phyloP scores from a whole-genome alignment of 257 asterid species.

The Solanum paucissectum region DNA sequence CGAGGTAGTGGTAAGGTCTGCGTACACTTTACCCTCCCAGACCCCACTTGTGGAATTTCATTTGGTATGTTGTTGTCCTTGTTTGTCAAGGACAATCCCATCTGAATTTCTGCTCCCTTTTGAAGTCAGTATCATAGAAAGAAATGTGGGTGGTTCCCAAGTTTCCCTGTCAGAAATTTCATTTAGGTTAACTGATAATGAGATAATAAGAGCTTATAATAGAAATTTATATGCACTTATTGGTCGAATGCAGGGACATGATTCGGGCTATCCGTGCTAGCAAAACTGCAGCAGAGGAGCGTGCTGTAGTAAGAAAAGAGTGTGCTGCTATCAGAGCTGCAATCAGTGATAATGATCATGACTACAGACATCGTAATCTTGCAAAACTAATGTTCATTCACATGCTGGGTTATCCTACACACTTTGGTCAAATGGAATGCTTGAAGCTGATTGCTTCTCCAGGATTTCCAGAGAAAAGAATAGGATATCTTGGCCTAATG shows the following conservation, averaged over 20 bases:
- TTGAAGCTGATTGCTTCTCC: slow-evolving; percentile 87
- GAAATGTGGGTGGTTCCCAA: not conserved
- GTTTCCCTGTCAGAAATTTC: not conserved
- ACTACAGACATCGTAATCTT: slow-evolving; percentile 87
- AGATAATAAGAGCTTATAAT: not conserved
- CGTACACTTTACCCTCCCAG: not conserved
- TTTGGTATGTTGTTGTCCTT: not conserved
- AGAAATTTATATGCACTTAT: not conserved
- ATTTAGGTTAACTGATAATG: not conserved
- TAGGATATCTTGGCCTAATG: slow-evolving; percentile 98
- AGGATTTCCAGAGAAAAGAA: slow-evolving; percentile 97
- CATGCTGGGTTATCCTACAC: slow-evolving; percentile 99
- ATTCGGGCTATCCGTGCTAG: slow-evolving; percentile 92
- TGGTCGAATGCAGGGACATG: slow-evolving; percentile 80
- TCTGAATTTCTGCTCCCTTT: not conserved
- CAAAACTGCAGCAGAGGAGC: slow-evolving; percentile 99
- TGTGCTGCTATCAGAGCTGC: slow-evolving; percentile 97
- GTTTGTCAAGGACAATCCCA: not conserved
- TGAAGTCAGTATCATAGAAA: not conserved
- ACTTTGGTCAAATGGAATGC: slow-evolving; percentile 99
- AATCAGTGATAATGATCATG: slow-evolving; percentile 84
- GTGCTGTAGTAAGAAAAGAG: slow-evolving; percentile 93
- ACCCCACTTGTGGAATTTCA: not conserved
- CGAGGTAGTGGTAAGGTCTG: not conserved
- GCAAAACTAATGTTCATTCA: slow-evolving; percentile 99